These are phyloP conservation scores for Biscutella laevigata DNA, from an alignment of 441 rosid species.

Conservation along the genomic window DNA sequence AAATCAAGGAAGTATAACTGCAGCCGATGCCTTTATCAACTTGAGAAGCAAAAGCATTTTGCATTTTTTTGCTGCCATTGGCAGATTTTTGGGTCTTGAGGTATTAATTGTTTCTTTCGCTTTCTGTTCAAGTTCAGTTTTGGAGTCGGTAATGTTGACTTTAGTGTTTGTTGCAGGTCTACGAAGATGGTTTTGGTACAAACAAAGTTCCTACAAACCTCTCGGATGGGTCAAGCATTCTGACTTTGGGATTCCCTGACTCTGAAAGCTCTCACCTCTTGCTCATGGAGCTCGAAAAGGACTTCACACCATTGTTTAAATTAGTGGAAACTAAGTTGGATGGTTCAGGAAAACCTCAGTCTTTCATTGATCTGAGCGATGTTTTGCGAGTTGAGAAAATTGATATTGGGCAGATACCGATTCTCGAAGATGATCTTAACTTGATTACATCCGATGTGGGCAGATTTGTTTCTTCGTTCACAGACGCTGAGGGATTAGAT, in stretches of 20 bases:
- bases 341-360: slow-evolving; percentile 44
- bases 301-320: slow-evolving; percentile 81
- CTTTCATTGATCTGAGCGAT: slow-evolving; percentile 45
- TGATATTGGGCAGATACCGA: slow-evolving; percentile 74
- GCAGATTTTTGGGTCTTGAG: slow-evolving; percentile 92
- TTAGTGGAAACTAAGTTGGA: slow-evolving; percentile 60
- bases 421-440: slow-evolving; percentile 77
- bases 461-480: slow-evolving; percentile 40
- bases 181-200: slow-evolving; percentile 62
- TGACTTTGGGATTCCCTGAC: slow-evolving; percentile 90
- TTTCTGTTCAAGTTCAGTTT: slow-evolving; percentile 2
- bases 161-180: slow-evolving; percentile 51
- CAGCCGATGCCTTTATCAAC: slow-evolving; percentile 70
- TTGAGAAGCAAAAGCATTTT: slow-evolving; percentile 87
- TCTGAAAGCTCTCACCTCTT: slow-evolving; percentile 79
- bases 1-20: slow-evolving; percentile 80
- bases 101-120: slow-evolving; percentile 28
- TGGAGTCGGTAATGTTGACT: not conserved
- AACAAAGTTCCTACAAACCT: slow-evolving; percentile 67
- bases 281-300: slow-evolving; percentile 85
- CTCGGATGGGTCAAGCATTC: slow-evolving; percentile 44
- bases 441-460: slow-evolving; percentile 51
- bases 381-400: slow-evolving; percentile 58
- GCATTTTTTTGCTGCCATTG: slow-evolving; percentile 79
- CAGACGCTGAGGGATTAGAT: slow-evolving; percentile 37